Base-by-base conservation (phyloP, 1,284 basidiomycete genomes). In the Athelia psychrophila region DNA sequence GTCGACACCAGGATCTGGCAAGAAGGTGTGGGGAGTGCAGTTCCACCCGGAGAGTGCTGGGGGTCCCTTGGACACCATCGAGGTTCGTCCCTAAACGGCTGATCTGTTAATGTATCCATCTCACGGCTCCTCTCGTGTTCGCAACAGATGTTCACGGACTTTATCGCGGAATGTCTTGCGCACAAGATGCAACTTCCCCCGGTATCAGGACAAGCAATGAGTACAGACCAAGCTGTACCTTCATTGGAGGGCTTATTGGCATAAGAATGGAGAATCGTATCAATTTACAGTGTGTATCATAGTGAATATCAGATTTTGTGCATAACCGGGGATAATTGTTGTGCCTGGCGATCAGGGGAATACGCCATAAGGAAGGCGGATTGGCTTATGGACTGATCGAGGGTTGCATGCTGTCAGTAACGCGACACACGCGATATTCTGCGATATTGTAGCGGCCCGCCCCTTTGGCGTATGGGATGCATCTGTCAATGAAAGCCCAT, bases 11-110 rank as follows among this genome's bases (percentile, higher is more conserved):
- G 87, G 87, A 20, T 93, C 91, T 32, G 93, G 93, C 52, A 93
- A 88, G 73, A 87, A 85, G 59, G 81, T 98, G 27, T 97, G 93
- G 93, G 95, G 95, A 58, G 93, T 95, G 18, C 94, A 98, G 67
- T 98, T 97, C 84, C 95, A 97, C 70, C 94, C 94, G 19, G 95
- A 97, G 70, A 92, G 90, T 55, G 89, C 92, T 27, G 94, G 94
- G 49, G 93, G 93, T 15, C 94, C 94, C 46, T 78, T 95, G 50
- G 94, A 96, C 67, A 96, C 94, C 3, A 95, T 95, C 56, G 91
- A 93, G 80, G 91, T 92, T 55, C 23, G 3, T 40, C 24, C 10
- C 30, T 48, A 12, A 30, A 30, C 44, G 10, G 16, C 2, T 44
- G 19, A 5, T 30, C 27, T 30, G n/a, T n/a, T n/a, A 51, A 49